A percentile compares a stretch with the other conserved stretches of the same genome.
Conservation (phyloP, 1,139 yeast genomes). For the Nakaseomyces kungkrabaensis region DNA sequence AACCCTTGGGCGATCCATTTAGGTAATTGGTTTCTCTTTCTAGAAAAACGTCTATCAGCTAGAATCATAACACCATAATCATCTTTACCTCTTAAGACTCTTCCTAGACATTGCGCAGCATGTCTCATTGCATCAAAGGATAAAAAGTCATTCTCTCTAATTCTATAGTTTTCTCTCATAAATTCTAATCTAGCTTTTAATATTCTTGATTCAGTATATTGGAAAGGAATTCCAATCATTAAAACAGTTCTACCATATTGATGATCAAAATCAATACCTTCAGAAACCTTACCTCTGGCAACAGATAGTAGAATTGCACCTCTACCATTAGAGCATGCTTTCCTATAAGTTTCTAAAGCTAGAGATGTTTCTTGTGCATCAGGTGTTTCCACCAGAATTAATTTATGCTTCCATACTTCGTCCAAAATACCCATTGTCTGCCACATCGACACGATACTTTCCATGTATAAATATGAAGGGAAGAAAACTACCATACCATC, state of each 20-base stretch:
- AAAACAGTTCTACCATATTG: slow-evolving; percentile 95
- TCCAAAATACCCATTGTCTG: slow-evolving; percentile 95
- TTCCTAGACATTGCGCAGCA: slow-evolving; percentile 97
- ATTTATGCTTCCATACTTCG: slow-evolving; percentile 95
- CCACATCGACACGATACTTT: slow-evolving; percentile 96
- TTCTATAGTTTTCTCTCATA: slow-evolving; percentile 83
- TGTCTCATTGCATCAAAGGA: slow-evolving; percentile 99
- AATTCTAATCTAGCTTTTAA: slow-evolving; percentile 90
- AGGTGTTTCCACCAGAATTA: slow-evolving; percentile 95
- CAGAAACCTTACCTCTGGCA: slow-evolving; percentile 98
- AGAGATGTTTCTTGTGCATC: slow-evolving; percentile 97
- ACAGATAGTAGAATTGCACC: slow-evolving; percentile 95
- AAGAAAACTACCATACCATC: slow-evolving; percentile 97
- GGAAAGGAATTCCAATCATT: slow-evolving; percentile 98
- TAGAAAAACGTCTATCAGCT: slow-evolving; percentile 86
- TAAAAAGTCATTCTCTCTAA: slow-evolving; percentile 83
- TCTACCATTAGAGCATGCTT: slow-evolving; percentile 94
- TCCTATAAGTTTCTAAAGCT: slow-evolving; percentile 89
- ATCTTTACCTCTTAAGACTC: slow-evolving; percentile 94
- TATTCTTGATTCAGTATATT: slow-evolving; percentile 93
- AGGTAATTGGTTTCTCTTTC: slow-evolving; percentile 81
- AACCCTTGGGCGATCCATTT: slow-evolving; percentile 95
- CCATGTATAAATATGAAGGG: slow-evolving; percentile 96
- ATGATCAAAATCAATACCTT: slow-evolving; percentile 98
- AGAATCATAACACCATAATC: slow-evolving; percentile 98